Evolutionary conservation across 2,329 filamentous ascomycete genomes (phyloP).

Genomic region (Nothophaeocryptopus gaeumannii): DNA sequence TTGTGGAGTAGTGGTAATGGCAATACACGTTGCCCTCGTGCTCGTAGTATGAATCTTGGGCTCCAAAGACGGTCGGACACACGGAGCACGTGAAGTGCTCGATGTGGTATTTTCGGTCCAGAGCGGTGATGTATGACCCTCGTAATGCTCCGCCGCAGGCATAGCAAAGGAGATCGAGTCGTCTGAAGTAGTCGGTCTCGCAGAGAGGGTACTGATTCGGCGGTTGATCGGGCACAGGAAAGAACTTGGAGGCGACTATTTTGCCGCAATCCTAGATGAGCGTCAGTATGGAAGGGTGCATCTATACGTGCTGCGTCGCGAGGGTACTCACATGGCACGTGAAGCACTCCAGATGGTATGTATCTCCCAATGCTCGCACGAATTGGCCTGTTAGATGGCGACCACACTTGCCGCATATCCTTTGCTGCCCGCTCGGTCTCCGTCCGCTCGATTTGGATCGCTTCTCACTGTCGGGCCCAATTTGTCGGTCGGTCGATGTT

Average conservation of each 20-base stretch:
- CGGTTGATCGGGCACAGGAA: constrained; percentile 88
- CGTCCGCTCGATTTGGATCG: constrained; percentile 27
- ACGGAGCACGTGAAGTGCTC: constrained; percentile 98
- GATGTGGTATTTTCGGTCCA: constrained; percentile 98
- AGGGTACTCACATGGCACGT: constrained; percentile 75
- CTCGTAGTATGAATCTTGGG: constrained; percentile 98
- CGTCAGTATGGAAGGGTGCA: constrained; percentile 22
- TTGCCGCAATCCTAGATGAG: constrained; percentile 84
- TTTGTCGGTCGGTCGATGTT: constrained; percentile 17
- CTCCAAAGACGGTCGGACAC: constrained; percentile 95
- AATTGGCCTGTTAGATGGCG: constrained; percentile 91
- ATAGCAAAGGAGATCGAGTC: constrained; percentile 85
- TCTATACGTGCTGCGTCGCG: constrained; percentile 11
- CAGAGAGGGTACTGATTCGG: constrained; percentile 91
- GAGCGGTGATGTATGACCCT: constrained; percentile 94
- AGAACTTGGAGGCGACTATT: constrained; percentile 98
- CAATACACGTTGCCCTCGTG: constrained; percentile 96
- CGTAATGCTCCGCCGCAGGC: constrained; percentile 89
- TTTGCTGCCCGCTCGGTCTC: constrained; percentile 36
- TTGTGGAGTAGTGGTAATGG: constrained; percentile 97
- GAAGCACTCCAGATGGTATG: constrained; percentile 97
- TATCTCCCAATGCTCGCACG: constrained; percentile 87
- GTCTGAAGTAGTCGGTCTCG: constrained; percentile 95
- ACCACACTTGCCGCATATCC: constrained; percentile 75
- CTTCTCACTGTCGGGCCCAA: constrained; percentile 24